Base-by-base conservation (phyloP, 306 rosid species). In the Lupinus albus region DNA sequence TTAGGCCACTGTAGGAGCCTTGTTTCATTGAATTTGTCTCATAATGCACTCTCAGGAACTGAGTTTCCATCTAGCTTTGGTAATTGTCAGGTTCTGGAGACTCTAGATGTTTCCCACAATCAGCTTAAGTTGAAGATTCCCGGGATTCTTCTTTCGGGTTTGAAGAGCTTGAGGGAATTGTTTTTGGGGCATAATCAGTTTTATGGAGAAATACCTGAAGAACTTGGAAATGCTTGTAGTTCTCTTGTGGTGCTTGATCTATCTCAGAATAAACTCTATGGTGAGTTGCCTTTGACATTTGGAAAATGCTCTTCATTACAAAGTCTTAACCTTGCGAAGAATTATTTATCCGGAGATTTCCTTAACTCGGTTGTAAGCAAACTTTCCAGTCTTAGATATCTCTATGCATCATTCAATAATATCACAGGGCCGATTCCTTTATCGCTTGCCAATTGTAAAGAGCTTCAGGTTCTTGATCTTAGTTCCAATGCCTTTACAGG, bases 401-500 rank as follows among this genome's bases (percentile, higher is more conserved):
- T 89, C 11, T 45, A 70, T 48, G 82, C 80, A 1, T 58, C 96
- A 48, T 86, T 86, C 82, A 89, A 89, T 56, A 84, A 89, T 78
- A 63, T 89, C 53, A 79, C 84, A 10, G 96, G 96, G 28, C 38
- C 69, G 9, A 80, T 82, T 63, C 95, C 95, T 0, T 39, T 51
- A 57, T 81, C 88, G 50, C 81, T 86, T 38, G 75, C 73, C 57
- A 83, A 82, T 68, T 74, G 79, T 36, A 72, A 81, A 15, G 67
- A 38, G 68, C 88, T 89, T 77, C 75, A 28, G 51, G 84, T 78
- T 62, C 82, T 89, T 33, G 90, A 89, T 64, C 80, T 89, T 28
- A 86, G 96, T 60, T 81, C 90, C 17, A 89, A 89, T 35, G 35
- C 20, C 62, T 79, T 89, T 25, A 63, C 56, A 0, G 96, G 96